Percentiles rank a stretch among this genome's conserved stretches.
phyloP scores from a whole-genome alignment of 2,329 filamentous ascomycete genomes.

The Pyrenochaeta sp. region DNA sequence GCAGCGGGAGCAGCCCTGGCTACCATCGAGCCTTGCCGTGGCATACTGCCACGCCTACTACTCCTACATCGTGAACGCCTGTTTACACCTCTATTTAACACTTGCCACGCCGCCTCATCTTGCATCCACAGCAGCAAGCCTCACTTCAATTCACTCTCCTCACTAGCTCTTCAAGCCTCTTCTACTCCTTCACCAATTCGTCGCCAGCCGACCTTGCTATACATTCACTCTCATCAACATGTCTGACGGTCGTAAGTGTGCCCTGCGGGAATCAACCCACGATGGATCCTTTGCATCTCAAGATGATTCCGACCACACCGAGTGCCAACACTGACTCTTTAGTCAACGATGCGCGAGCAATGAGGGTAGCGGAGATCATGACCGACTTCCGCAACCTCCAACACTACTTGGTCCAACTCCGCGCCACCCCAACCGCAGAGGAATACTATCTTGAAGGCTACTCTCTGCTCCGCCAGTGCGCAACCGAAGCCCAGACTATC shows the following conservation, averaged over 20 bases:
- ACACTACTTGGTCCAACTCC: constrained; percentile 64
- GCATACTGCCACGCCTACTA: constrained; percentile 15
- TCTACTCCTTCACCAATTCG: constrained; percentile 13
- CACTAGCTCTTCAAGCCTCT: too few species aligned
- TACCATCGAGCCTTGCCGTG: constrained; percentile 39
- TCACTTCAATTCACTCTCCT: constrained; percentile 20
- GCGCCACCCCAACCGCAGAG: constrained; percentile 59
- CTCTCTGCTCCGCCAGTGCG: constrained; percentile 63
- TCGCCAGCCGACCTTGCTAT: constrained; percentile 21
- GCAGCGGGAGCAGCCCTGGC: constrained; percentile 47
- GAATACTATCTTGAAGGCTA: constrained; percentile 68
- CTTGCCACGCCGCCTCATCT: constrained; percentile 40
- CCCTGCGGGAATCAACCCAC: constrained; percentile 7
- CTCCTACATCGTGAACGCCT: constrained; percentile 33
- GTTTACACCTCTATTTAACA: constrained; percentile 44
- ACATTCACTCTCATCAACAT: constrained; percentile 45
- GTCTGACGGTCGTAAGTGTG: constrained; percentile 64
- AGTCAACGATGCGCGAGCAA: constrained; percentile 70
- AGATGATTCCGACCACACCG: not conserved
- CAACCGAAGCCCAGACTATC: constrained; percentile 62
- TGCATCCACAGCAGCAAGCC: constrained; percentile 26
- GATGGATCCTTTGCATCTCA: not conserved
- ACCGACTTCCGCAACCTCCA: constrained; percentile 69
- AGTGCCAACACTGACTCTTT: constrained; percentile 19
- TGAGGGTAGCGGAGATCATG: constrained; percentile 69